Evolutionary conservation across 2,329 filamentous ascomycete genomes (phyloP).

Genomic region (Trichoderma cornu-damae): DNA sequence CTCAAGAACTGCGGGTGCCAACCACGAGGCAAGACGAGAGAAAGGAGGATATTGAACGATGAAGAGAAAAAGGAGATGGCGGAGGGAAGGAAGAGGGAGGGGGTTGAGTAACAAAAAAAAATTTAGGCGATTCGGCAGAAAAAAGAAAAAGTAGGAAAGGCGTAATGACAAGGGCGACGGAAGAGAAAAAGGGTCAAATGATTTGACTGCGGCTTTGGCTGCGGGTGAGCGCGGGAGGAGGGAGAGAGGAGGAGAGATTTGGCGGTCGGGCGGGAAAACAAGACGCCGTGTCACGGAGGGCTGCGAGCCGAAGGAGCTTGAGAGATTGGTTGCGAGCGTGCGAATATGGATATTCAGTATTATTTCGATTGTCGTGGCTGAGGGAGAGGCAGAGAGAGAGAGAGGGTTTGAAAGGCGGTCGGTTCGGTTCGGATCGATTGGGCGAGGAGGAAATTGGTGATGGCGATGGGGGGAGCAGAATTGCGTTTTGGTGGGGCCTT

Average conservation of each 20-base stretch:
- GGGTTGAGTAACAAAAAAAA: too few relatives aligned
- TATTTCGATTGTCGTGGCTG: not conserved
- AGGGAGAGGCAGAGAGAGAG: not conserved
- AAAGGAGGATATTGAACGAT: not conserved
- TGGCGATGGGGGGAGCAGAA: slow-evolving; percentile 12
- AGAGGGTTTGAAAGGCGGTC: slow-evolving; percentile 5
- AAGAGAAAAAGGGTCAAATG: slow-evolving; percentile 1
- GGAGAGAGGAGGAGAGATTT: not conserved
- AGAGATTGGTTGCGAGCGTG: not conserved
- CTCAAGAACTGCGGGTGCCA: slow-evolving; percentile 3
- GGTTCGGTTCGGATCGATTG: not conserved
- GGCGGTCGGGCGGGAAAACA: slow-evolving; percentile 12
- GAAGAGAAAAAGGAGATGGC: not conserved
- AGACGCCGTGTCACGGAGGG: slow-evolving; percentile 1
- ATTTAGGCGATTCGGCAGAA: not conserved
- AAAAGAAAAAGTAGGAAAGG: not conserved
- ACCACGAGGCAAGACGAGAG: not conserved
- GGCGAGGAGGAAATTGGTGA: slow-evolving; percentile 9
- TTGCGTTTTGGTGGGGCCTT: slow-evolving; percentile 13
- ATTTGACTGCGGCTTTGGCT: not conserved
- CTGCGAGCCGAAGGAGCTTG: not conserved
- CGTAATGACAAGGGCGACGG: not conserved
- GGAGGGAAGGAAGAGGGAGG: not conserved
- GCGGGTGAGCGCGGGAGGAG: slow-evolving; percentile 10
- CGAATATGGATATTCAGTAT: not conserved